Evolutionary conservation across 2,329 filamentous ascomycete genomes (phyloP).

Genomic region (Xylaria sp.): DNA sequence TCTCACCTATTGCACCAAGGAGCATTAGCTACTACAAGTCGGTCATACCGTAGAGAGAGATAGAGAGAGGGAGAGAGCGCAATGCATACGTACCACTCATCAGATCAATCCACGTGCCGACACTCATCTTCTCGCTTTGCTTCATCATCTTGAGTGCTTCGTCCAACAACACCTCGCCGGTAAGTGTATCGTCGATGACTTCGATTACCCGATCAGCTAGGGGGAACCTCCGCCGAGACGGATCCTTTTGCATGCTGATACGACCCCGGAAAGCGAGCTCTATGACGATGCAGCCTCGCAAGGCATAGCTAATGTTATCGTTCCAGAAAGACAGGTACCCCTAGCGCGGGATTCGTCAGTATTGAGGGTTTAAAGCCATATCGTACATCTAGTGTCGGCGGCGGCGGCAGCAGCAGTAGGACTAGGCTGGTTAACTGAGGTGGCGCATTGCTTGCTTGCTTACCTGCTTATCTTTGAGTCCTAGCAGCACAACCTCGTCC

Average conservation of each 20-base stretch:
- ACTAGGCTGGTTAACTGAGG: not conserved
- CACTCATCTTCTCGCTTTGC: conserved; percentile 99
- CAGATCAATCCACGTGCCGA: conserved; percentile 98
- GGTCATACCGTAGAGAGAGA: not conserved
- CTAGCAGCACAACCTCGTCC: conserved; percentile 96
- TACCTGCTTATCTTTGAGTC: conserved; percentile 98
- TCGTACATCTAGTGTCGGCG: not conserved
- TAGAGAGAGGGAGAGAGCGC: not conserved
- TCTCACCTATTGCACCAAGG: conserved; percentile 75
- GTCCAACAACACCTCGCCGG: conserved; percentile 95
- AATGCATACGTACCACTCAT: conserved; percentile 82
- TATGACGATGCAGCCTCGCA: conserved; percentile 97
- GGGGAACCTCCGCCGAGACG: conserved; percentile 89
- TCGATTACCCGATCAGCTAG: conserved; percentile 94
- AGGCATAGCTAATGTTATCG: conserved; percentile 98
- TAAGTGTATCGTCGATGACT: conserved; percentile 95
- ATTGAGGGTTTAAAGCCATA: not conserved
- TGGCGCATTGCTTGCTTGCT: conserved; percentile 51
- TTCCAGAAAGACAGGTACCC: conserved; percentile 99
- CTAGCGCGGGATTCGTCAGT: conserved; percentile 58
- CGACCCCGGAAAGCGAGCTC: conserved; percentile 95
- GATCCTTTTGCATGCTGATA: conserved; percentile 98
- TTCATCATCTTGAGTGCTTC: conserved; percentile 99
- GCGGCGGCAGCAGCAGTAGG: not conserved
- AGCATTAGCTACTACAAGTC: conserved; percentile 21